These are phyloP conservation scores for Pyracantha coccinea DNA, from an alignment of 331 rosid genomes.

Conservation along the genomic window DNA sequence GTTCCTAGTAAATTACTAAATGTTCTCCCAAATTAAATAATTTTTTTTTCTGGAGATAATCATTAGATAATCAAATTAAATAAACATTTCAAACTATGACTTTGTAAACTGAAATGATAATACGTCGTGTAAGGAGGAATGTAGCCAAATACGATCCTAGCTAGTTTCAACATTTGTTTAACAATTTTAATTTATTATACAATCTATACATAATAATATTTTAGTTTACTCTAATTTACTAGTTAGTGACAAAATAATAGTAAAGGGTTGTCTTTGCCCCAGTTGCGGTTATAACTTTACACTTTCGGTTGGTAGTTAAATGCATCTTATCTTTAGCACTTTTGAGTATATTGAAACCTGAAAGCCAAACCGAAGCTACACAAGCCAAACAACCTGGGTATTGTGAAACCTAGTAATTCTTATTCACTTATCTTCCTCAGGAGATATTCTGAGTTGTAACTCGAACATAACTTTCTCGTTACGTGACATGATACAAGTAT, in stretches of 20 bases:
- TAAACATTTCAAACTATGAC: background rate
- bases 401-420: no score
- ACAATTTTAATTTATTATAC: background rate
- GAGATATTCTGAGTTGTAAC: no score
- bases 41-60: no score
- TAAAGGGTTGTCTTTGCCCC: background rate
- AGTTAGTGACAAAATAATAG: background rate
- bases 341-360: background rate
- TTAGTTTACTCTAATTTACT: no score
- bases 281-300: constrained; percentile 5
- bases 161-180: background rate
- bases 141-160: background rate
- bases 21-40: no score
- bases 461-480: no score
- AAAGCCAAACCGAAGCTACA: background rate
- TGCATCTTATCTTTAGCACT: background rate
- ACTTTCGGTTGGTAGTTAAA: constrained; percentile 11
- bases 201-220: background rate
- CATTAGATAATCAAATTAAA: no score
- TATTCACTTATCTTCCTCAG: no score
- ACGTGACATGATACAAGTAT: background rate
- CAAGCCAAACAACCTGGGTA: background rate
- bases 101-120: no score
- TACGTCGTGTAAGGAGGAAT: background rate
- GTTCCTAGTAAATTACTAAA: no score